Evolutionary conservation across 2,329 filamentous ascomycete species (phyloP).

Genomic region (Monilinia polystroma): DNA sequence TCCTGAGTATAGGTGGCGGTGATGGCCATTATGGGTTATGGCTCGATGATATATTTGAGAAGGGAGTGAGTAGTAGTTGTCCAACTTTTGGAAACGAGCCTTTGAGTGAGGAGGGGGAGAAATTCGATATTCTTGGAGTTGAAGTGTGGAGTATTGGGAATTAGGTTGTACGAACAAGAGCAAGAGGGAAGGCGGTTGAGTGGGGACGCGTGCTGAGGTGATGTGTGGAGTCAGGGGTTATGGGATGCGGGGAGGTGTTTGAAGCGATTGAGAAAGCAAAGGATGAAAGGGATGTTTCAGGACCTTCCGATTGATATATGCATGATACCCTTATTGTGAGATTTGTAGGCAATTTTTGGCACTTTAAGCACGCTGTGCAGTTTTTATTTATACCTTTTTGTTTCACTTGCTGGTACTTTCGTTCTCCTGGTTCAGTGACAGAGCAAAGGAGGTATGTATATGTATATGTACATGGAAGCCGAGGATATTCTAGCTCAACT

Average conservation of each 20-base stretch:
- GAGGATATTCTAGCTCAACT: too few species aligned
- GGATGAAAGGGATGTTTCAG: not conserved
- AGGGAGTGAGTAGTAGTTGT: conserved; percentile 79
- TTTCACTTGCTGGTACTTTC: not conserved
- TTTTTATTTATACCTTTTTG: not conserved
- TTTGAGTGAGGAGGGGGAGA: conserved; percentile 86
- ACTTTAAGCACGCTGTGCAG: not conserved
- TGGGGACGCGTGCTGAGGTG: not conserved
- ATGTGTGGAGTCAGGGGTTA: too few species aligned
- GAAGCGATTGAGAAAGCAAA: not conserved
- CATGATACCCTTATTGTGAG: conserved; percentile 23
- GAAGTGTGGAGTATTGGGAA: conserved; percentile 91
- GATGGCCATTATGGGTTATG: conserved; percentile 92
- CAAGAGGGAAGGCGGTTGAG: not conserved
- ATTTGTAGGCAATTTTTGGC: conserved; percentile 13
- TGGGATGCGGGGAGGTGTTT: too few species aligned
- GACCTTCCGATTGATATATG: conserved; percentile 1
- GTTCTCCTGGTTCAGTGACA: not conserved
- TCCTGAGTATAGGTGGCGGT: conserved; percentile 80
- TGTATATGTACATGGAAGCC: too few species aligned
- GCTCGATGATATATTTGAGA: conserved; percentile 82
- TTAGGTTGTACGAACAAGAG: not conserved
- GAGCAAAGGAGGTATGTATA: not conserved
- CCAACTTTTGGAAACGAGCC: conserved; percentile 95
- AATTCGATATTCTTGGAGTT: conserved; percentile 87